phyloP scores from a whole-genome alignment of 768 basidiomycete species.

The Cyclocybe aegerita region DNA sequence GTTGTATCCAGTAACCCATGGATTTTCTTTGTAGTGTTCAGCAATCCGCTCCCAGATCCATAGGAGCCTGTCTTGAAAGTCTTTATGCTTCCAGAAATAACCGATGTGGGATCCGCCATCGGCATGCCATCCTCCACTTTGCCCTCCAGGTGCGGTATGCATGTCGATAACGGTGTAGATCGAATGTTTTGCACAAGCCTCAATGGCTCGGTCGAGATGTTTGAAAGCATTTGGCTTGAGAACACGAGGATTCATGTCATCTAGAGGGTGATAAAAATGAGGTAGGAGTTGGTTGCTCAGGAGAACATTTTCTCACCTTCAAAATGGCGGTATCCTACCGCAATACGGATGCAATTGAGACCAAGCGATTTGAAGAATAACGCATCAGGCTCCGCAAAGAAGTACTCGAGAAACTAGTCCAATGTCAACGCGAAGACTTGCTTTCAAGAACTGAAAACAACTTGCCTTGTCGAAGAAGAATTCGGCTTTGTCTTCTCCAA shows the following conservation, averaged over 20 bases:
- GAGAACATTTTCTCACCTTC: conserved; percentile 39
- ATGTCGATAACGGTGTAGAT: conserved; percentile 83
- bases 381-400: conserved; percentile 76
- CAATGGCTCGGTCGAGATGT: conserved; percentile 78
- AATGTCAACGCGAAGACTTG: no score
- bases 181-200: conserved; percentile 65
- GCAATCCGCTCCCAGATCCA: conserved; percentile 80
- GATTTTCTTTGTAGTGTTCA: conserved; percentile 67
- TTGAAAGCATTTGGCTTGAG: conserved; percentile 77
- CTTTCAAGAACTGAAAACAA: background rate
- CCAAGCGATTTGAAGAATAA: conserved; percentile 75
- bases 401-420: conserved; percentile 72
- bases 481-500: conserved; percentile 66
- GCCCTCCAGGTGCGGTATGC: conserved; percentile 74
- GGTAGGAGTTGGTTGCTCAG: background rate
- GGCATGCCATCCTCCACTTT: conserved; percentile 81
- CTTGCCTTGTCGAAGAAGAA: conserved; percentile 82
- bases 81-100: conserved; percentile 78
- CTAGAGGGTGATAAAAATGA: conserved; percentile 14
- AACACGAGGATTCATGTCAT: conserved; percentile 82
- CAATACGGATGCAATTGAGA: conserved; percentile 74
- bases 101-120: conserved; percentile 68
- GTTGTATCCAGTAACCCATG: conserved; percentile 86
- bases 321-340: conserved; percentile 74
- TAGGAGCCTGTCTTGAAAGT: conserved; percentile 76